Base-by-base conservation (phyloP, 345 rosid species). In the Euclidium syriacum region DNA sequence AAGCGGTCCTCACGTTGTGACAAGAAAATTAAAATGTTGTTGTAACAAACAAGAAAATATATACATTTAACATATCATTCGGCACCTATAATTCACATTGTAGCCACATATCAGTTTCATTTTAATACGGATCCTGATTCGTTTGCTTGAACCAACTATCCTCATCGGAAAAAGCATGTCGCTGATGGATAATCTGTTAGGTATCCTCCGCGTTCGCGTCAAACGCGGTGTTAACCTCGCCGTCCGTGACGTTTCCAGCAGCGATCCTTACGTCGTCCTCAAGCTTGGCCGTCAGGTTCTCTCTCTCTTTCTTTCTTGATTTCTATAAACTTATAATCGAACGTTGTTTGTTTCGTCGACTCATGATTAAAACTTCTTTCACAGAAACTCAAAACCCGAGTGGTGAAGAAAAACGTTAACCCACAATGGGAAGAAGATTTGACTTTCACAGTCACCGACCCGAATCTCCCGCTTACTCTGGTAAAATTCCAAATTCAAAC, bases 371-470 rank as follows among this genome's bases (percentile, higher is more conserved):
- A 32, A 1, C 3, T 27, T 43, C 6, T 56, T 56, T 63, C 65
- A 79, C 87, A 87, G 97, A 90, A 78, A 75, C 70, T 94, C 64
- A 94, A 84, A 80, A 94, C 96, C 19, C 74, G 80, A 39, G 91
- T 87, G 16, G 81, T 94, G 18, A 83, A 77, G 52, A 84, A 77
- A 62, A 81, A 85, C 59, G 80, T 90, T n/a, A 92, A 94, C 75
- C 99, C 97, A 15, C 68, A 79, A 38, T 90, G 97, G 99, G 79
- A 94, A 58, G 99, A 94, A 64, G 89, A 90, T 70, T 73, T 94
- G 23, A 84, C 99, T 25, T 84, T 94, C 55, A 81, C 96, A 10
- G 71, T 94, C 19, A 70, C 79, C 18, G 94, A 92, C 78, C 82
- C 92, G 19, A 62, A 46, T 56, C 27, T 71, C 63, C 86, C 95